Base-by-base conservation (phyloP, 78 protist genomes). In the Dictyostelium discoideum region DNA sequence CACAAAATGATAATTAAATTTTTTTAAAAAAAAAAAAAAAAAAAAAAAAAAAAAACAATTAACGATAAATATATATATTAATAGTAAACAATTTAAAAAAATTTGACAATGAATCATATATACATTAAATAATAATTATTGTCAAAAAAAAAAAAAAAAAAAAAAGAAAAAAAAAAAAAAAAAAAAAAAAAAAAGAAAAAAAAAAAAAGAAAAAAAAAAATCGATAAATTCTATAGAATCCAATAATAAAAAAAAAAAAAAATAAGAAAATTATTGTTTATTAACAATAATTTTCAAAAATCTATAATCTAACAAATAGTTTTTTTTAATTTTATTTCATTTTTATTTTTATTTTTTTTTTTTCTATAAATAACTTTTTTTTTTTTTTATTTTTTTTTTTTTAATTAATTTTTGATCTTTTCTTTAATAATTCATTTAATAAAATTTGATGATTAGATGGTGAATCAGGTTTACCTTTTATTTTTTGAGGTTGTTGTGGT, bases 391-490 rank as follows among this genome's bases (percentile, higher is more conserved):
- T 54, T 54, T 54, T 54, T 54, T 54, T 54, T 65, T 22, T 22
- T 85, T 74, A 86, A 9, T 32, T 44, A 54, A 90, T 44, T 37
- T 60, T 90, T 37, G 83, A 63, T 90, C 95, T 80, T 72, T 85
- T 90, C 46, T 82, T 80, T 44, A 90, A 83, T 73, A 90, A 44
- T 72, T 90, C 95, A 46, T 5, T 16, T 26, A 90, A 69, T 46
- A 90, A 60, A n/a, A 39, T 14, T 29, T 44, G 65, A 29, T 72
- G 88, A 14, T 76, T 60, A 16, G 81, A 74, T 14, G 40, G 48
- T 37, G 76, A 63, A 10, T 18, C n/a, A 18, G 50, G 4, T n/a
- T 79, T 79, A n/a, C 84, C 84, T 69, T 29, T 22, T 3, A 29
- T 57, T 5, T 65, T 39, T 60, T 22, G 37, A 26, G 42, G 77